Evolutionary conservation across 208 protist genomes (phyloP).

Genomic region (Leptomonas pyrrhocoris): DNA sequence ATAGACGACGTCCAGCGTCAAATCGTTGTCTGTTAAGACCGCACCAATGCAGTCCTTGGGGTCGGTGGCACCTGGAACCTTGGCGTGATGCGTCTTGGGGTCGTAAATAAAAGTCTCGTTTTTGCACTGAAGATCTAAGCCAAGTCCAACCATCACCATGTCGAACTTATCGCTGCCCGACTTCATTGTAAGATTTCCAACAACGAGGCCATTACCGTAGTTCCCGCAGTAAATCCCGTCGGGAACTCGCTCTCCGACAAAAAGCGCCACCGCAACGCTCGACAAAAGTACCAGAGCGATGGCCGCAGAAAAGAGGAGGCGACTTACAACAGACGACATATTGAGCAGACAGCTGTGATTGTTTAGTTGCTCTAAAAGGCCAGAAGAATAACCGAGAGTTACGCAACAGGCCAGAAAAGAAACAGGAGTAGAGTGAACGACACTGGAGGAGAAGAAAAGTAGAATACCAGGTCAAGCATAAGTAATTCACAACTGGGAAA

Average conservation of each 20-base stretch:
- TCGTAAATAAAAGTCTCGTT: slow-evolving; percentile 76
- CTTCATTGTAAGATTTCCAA: slow-evolving; percentile 45
- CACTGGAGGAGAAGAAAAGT: neutral
- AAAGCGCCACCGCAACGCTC: neutral
- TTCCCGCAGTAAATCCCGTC: slow-evolving; percentile 60
- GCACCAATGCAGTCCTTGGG: slow-evolving; percentile 72
- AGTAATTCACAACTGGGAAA: neutral
- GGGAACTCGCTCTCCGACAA: slow-evolving; percentile 9
- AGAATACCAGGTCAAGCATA: neutral
- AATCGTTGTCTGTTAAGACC: slow-evolving; percentile 40
- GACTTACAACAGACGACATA: slow-evolving; percentile 2
- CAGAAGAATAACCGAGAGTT: neutral
- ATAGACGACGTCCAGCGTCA: slow-evolving; percentile 53
- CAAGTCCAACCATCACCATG: slow-evolving; percentile 54
- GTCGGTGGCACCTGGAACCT: slow-evolving; percentile 42
- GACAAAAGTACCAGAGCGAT: slow-evolving; percentile 1
- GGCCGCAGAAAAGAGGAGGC: slow-evolving; percentile 1
- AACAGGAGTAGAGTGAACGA: neutral
- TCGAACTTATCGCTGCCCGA: slow-evolving; percentile 35
- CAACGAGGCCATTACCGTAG: slow-evolving; percentile 53
- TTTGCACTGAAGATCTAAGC: slow-evolving; percentile 46
- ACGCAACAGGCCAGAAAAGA: neutral
- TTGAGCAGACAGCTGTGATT: too few species aligned
- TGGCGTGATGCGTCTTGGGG: slow-evolving; percentile 36
- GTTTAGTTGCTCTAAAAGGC: neutral